Evolutionary conservation across 2,329 filamentous ascomycete species (phyloP).

Genomic region (Diplodia scrobiculata): DNA sequence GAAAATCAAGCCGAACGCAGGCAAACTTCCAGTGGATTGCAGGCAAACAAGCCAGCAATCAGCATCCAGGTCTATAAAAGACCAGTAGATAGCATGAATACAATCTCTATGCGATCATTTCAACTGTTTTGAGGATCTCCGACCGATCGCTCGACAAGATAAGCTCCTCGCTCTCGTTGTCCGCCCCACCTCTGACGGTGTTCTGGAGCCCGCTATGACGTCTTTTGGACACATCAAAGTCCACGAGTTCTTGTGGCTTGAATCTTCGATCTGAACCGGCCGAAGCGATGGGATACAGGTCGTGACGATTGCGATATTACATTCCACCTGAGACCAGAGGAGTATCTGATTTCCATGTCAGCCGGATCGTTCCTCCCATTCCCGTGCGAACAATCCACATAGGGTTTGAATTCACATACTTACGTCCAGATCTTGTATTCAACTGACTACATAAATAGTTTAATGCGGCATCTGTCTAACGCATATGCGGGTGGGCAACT

Average conservation of each 20-base stretch:
- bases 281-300: constrained; percentile 46
- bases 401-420: too few relatives aligned
- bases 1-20: too few relatives aligned
- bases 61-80: too few relatives aligned
- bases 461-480: too few relatives aligned
- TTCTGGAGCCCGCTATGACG: constrained; percentile 3
- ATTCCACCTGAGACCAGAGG: constrained; percentile 49
- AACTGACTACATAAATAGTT: too few relatives aligned
- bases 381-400: too few relatives aligned
- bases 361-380: neutral
- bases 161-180: constrained; percentile 31
- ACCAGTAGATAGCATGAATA: too few relatives aligned
- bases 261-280: constrained; percentile 35
- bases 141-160: constrained; percentile 26
- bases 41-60: too few relatives aligned
- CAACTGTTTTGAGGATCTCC: neutral
- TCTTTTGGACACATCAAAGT: constrained; percentile 28
- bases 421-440: too few relatives aligned
- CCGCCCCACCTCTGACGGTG: constrained; percentile 3
- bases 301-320: constrained; percentile 48
- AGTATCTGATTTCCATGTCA: constrained; percentile 31
- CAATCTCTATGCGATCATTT: too few relatives aligned
- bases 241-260: constrained; percentile 28
- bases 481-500: too few relatives aligned
- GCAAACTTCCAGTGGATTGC: too few relatives aligned